Base-by-base conservation (phyloP, 148 eudicot species). In the Nepenthes mirabilis region DNA sequence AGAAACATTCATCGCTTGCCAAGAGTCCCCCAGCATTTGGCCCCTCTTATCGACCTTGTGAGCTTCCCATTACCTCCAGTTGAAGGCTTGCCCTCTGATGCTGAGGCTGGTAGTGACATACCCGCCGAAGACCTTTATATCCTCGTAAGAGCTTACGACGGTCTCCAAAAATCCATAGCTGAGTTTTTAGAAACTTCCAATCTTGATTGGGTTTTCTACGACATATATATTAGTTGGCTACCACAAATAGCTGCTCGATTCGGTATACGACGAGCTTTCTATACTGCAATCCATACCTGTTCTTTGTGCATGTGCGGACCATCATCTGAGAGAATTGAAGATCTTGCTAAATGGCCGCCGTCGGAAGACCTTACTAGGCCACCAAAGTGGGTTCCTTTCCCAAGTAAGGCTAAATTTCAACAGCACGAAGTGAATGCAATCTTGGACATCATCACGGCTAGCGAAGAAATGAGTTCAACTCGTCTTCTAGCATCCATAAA, bases 131-230 rank as follows among this genome's bases (percentile, higher is more conserved):
- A 11, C 10, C 52, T 49, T 12, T 12, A 6, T 6, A 2, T 2
- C 14, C 52, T 49, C n/a, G 14, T 11, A 11, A 49, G 13, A 12
- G 52, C 52, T 12, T 49, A 5, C 11, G 52, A 49, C n/a, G 13
- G 52, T 49, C 52, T 49, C 2, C 52, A 5, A 49, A 12, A 49
- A n/a, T 12, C 52, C 12, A 49, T 49, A 0, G 52, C 2, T 2
- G 52, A 49, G 14, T 49, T 49, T n/a, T 43, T 77, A 35, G 70
- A 60, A 52, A 3, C 54, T 2, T 33, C 36, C 10, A 37, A 68
- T 6, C 60, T 71, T 3, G 71, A 81, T 48, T 77, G 85, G 85
- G 52, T 81, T 12, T 56, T 80, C 34, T 59, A 64, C 8, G 80
- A 79, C 60, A 66, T 64, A 59, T 61, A 52, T n/a, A 2, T n/a